Percentiles rank a stretch among this genome's conserved stretches.
Conservation (phyloP, 352 stramenopile genomes). For the Peronospora farinosa region DNA sequence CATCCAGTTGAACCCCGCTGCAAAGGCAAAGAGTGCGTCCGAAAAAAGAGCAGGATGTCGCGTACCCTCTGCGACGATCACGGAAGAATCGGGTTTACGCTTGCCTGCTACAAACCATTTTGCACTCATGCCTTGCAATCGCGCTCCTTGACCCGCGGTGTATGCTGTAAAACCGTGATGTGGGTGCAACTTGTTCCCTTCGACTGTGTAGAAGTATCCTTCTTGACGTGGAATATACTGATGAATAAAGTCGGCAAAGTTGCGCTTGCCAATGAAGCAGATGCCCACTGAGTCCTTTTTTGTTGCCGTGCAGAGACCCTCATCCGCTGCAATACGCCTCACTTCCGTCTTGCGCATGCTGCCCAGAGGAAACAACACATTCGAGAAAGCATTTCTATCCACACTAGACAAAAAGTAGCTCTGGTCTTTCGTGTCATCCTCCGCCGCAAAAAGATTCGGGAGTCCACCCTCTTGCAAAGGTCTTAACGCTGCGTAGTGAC, state of each 20-base stretch:
- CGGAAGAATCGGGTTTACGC: conserved; percentile 36
- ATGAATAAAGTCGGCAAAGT: conserved; percentile 89
- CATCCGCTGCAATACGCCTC: conserved; percentile 72
- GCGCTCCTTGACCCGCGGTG: conserved; percentile 91
- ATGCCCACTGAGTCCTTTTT: conserved; percentile 97
- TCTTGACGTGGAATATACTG: conserved; percentile 77
- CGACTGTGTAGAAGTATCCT: conserved; percentile 79
- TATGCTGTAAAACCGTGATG: conserved; percentile 85
- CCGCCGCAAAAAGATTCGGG: conserved; percentile 76
- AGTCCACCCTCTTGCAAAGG: background rate
- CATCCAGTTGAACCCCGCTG: conserved; percentile 89
- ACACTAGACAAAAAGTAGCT: conserved; percentile 95
- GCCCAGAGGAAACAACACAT: conserved; percentile 94
- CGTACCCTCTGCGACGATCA: conserved; percentile 83
- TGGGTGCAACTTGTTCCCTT: conserved; percentile 50
- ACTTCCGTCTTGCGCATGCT: conserved; percentile 89
- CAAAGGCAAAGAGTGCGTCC: conserved; percentile 74
- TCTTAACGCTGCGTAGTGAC: conserved; percentile 77
- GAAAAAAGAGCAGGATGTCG: conserved; percentile 88
- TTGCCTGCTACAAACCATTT: conserved; percentile 91
- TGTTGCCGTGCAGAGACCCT: conserved; percentile 78
- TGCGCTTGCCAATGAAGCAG: conserved; percentile 97
- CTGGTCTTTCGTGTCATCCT: conserved; percentile 92
- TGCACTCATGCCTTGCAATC: conserved; percentile 75
- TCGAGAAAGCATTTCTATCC: conserved; percentile 49